Evolutionary conservation across 2,329 filamentous ascomycete species (phyloP).

Genomic region (Claviceps sp.): DNA sequence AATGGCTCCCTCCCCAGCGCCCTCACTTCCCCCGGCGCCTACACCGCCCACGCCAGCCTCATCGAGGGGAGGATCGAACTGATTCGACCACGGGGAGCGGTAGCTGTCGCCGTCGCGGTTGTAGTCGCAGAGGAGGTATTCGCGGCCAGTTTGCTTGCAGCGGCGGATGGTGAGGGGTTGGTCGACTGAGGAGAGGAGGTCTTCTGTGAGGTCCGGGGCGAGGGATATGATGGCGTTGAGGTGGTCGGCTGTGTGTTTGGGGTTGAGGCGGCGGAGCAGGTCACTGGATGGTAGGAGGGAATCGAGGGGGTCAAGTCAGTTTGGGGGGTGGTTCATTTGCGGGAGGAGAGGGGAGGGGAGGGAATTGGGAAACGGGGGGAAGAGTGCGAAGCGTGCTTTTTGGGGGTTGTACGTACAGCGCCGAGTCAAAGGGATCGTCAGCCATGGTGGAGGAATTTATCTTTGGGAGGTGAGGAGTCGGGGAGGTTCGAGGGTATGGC

Average conservation of each 20-base stretch:
- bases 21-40: conserved; percentile 41
- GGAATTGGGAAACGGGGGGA: neutral
- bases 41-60: conserved; percentile 42
- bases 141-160: conserved; percentile 78
- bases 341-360: neutral
- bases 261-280: conserved; percentile 94
- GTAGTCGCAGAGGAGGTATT: conserved; percentile 98
- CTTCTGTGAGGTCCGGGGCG: conserved; percentile 85
- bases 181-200: conserved; percentile 94
- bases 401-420: conserved; percentile 43
- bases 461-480: neutral
- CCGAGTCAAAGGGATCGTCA: conserved; percentile 59
- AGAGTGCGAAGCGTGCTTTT: neutral
- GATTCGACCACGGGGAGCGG: conserved; percentile 96
- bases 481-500: neutral
- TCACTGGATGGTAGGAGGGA: conserved; percentile 45
- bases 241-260: conserved; percentile 79
- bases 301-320: neutral
- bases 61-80: conserved; percentile 85
- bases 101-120: conserved; percentile 98
- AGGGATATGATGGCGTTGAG: conserved; percentile 80
- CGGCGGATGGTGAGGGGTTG: conserved; percentile 79
- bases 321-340: neutral
- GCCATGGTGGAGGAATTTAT: conserved; percentile 23
- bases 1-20: conserved; percentile 64